Evolutionary conservation across 108 stramenopile species (phyloP).

Genomic region (Conticribra weissflogii): DNA sequence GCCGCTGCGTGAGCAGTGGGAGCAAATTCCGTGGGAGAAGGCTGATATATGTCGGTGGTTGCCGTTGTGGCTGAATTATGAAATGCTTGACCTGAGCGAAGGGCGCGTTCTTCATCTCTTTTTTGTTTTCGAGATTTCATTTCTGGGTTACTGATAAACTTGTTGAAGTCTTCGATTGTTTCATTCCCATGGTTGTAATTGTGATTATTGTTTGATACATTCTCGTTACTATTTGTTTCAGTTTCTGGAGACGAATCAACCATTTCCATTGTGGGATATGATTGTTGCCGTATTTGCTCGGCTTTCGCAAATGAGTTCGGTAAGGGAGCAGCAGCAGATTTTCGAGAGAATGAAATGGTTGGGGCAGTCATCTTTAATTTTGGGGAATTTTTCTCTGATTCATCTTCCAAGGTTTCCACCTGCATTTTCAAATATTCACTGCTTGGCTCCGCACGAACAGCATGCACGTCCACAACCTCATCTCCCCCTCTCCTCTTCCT

Average conservation of each 20-base stretch:
- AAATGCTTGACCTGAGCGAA: slow-evolving; percentile 37
- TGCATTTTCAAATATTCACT: neutral
- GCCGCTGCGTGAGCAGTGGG: slow-evolving; percentile 49
- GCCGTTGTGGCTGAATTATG: slow-evolving; percentile 8
- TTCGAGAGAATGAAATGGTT: slow-evolving; percentile 23
- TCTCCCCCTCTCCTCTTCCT: neutral
- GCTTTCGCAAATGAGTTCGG: slow-evolving; percentile 3
- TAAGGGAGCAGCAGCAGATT: slow-evolving; percentile 26
- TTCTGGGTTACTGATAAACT: slow-evolving; percentile 1
- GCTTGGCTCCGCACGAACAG: neutral
- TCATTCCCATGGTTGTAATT: neutral
- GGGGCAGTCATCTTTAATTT: neutral
- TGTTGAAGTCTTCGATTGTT: neutral
- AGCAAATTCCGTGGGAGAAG: slow-evolving; percentile 46
- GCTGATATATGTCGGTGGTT: slow-evolving; percentile 40
- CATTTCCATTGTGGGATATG: slow-evolving; percentile 4
- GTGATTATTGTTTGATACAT: no score
- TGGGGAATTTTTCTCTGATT: neutral
- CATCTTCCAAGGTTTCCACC: neutral
- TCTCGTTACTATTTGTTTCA: neutral
- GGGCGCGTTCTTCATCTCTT: slow-evolving; percentile 42
- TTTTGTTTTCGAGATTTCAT: slow-evolving; percentile 39
- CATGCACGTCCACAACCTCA: slow-evolving; percentile 38
- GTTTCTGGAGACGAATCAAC: neutral
- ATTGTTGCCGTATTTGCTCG: neutral